These are phyloP conservation scores for Magnusiomyces suaveolens DNA, from an alignment of 1,139 yeast genomes.

Conservation along the genomic window DNA sequence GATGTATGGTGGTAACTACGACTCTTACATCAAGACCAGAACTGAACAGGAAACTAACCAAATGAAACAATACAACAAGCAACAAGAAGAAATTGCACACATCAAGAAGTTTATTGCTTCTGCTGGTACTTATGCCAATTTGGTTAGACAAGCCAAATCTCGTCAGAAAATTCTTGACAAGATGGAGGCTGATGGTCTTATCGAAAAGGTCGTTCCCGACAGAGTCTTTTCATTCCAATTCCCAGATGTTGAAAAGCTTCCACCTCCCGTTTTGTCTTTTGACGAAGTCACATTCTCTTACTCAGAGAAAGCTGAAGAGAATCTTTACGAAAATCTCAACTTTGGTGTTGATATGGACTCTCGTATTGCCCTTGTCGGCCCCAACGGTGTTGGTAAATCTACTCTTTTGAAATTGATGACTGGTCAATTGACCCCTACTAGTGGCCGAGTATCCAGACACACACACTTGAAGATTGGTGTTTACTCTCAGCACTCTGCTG, in stretches of 20 bases:
- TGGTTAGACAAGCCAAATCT: slow-evolving; percentile 97
- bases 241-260: slow-evolving; percentile 93
- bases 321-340: slow-evolving; percentile 80
- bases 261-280: slow-evolving; percentile 97
- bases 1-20: slow-evolving; percentile 97
- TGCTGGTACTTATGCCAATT: slow-evolving; percentile 99
- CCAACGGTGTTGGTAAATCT: slow-evolving; percentile 98
- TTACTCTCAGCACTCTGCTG: slow-evolving; percentile 97
- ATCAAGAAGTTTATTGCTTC: slow-evolving; percentile 98
- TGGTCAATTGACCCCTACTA: slow-evolving; percentile 80
- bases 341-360: slow-evolving; percentile 99
- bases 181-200: slow-evolving; percentile 99
- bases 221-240: slow-evolving; percentile 88
- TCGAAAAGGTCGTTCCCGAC: slow-evolving; percentile 87
- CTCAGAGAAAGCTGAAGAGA: slow-evolving; percentile 78
- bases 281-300: slow-evolving; percentile 91
- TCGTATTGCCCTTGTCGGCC: slow-evolving; percentile 95
- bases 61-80: slow-evolving; percentile 93
- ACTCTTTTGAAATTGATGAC: slow-evolving; percentile 94
- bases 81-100: slow-evolving; percentile 97
- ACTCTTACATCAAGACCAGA: slow-evolving; percentile 91
- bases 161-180: slow-evolving; percentile 98
- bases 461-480: slow-evolving; percentile 97
- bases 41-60: slow-evolving; percentile 90
- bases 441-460: slow-evolving; percentile 94